Evolutionary conservation across 805 yeast genomes (phyloP).

Genomic region (Maudiozyma turicensis): DNA sequence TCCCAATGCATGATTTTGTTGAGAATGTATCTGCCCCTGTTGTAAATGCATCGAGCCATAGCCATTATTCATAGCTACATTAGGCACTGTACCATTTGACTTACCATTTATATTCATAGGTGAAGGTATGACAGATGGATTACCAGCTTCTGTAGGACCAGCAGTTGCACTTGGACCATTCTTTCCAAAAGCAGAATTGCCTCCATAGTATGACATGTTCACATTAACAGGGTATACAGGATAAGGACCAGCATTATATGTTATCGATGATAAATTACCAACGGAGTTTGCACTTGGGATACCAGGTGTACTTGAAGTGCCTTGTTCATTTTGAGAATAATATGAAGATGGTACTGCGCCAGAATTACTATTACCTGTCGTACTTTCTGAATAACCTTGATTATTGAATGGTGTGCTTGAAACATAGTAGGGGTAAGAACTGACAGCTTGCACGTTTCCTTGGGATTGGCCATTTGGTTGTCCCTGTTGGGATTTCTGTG

Average conservation of each 20-base stretch:
- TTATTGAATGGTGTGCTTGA: not conserved
- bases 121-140: conserved; percentile 3
- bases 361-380: not conserved
- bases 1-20: not conserved
- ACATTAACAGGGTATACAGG: conserved; percentile 7
- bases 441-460: not conserved
- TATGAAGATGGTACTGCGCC: conserved; percentile 1
- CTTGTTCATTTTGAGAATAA: conserved; percentile 1
- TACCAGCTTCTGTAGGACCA: not conserved
- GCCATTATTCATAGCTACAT: not conserved
- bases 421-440: conserved; percentile 5
- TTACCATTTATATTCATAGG: conserved; percentile 3
- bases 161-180: not conserved
- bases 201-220: conserved; percentile 8
- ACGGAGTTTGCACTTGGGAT: not conserved
- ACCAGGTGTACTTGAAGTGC: not conserved
- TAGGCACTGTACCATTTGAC: not conserved
- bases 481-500: conserved; percentile 6
- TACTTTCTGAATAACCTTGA: conserved; percentile 3
- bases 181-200: conserved; percentile 1
- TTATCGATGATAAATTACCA: conserved; percentile 1
- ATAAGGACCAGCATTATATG: conserved; percentile 2
- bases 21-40: conserved; percentile 1
- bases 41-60: not conserved
- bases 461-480: not conserved